Evolutionary conservation across 2,329 filamentous ascomycete species (phyloP).

Genomic region (Didymella sp.): DNA sequence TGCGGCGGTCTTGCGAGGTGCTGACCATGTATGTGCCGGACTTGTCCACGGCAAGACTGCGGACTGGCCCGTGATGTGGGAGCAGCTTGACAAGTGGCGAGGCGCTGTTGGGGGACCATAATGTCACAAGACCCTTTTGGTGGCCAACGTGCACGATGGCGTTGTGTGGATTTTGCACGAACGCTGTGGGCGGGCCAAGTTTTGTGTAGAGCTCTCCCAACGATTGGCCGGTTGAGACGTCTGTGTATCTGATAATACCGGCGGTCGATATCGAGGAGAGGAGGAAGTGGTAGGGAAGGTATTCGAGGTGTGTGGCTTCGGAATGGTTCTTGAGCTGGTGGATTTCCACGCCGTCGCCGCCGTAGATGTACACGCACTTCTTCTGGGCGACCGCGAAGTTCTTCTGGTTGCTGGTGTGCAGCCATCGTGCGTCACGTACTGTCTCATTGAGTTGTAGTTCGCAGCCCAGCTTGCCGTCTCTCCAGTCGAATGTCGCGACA

Average conservation of each 20-base stretch:
- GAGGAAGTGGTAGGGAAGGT: slow-evolving; percentile 94
- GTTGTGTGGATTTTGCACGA: slow-evolving; percentile 90
- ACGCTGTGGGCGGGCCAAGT: slow-evolving; percentile 80
- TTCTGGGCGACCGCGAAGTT: slow-evolving; percentile 96
- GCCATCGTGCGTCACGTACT: slow-evolving; percentile 85
- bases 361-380: slow-evolving; percentile 97
- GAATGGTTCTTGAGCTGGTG: slow-evolving; percentile 90
- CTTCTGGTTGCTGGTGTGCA: slow-evolving; percentile 82
- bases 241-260: slow-evolving; percentile 87
- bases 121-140: slow-evolving; percentile 90
- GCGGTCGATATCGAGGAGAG: slow-evolving; percentile 84
- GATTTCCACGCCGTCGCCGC: slow-evolving; percentile 85
- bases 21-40: slow-evolving; percentile 96
- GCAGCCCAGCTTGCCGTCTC: slow-evolving; percentile 86
- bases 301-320: slow-evolving; percentile 93
- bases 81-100: slow-evolving; percentile 90
- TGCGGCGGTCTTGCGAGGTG: slow-evolving; percentile 84
- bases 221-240: slow-evolving; percentile 90
- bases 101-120: slow-evolving; percentile 93
- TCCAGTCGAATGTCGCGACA: slow-evolving; percentile 96
- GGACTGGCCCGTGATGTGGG: slow-evolving; percentile 86
- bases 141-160: slow-evolving; percentile 91
- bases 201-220: slow-evolving; percentile 86
- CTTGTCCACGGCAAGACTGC: slow-evolving; percentile 82
- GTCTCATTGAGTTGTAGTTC: slow-evolving; percentile 93